phyloP scores from a whole-genome alignment of 148 eudicot genomes.

The Chenopodium suecicum region DNA sequence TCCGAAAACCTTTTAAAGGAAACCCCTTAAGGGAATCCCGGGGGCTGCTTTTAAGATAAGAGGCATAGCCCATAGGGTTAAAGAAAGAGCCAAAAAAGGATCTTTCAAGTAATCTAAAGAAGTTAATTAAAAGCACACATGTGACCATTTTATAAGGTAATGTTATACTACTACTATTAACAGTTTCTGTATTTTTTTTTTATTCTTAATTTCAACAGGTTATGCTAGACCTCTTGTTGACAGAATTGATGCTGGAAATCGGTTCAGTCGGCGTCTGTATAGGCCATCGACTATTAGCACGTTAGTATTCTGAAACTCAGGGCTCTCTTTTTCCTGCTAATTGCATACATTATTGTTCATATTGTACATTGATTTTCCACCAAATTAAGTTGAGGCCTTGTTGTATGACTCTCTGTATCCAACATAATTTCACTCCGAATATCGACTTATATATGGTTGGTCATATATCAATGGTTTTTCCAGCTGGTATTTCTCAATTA shows the following conservation, averaged over 20 bases:
- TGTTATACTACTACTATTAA: neutral
- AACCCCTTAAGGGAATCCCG: too few species aligned
- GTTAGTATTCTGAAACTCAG: constrained; percentile 44
- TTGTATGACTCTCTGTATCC: neutral
- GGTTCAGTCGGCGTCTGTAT: constrained; percentile 65
- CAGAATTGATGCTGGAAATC: constrained; percentile 64
- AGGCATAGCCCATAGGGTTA: too few species aligned
- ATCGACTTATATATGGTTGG: neutral
- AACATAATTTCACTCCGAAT: neutral
- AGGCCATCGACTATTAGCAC: constrained; percentile 88
- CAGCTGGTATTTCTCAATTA: neutral
- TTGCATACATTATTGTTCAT: neutral
- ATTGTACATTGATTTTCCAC: neutral
- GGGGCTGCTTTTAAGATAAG: too few species aligned
- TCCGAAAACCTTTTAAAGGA: too few species aligned
- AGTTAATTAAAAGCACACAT: neutral
- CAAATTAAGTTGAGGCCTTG: too few species aligned
- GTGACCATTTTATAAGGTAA: neutral
- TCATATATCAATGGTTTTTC: neutral
- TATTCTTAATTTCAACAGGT: constrained; percentile 42
- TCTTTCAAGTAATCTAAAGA: neutral
- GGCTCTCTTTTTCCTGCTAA: neutral
- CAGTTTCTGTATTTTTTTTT: neutral
- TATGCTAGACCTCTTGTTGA: constrained; percentile 97
- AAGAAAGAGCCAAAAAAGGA: too few species aligned